Evolutionary conservation across 306 rosid species (phyloP).

Genomic region (Fragaria iinumae): DNA sequence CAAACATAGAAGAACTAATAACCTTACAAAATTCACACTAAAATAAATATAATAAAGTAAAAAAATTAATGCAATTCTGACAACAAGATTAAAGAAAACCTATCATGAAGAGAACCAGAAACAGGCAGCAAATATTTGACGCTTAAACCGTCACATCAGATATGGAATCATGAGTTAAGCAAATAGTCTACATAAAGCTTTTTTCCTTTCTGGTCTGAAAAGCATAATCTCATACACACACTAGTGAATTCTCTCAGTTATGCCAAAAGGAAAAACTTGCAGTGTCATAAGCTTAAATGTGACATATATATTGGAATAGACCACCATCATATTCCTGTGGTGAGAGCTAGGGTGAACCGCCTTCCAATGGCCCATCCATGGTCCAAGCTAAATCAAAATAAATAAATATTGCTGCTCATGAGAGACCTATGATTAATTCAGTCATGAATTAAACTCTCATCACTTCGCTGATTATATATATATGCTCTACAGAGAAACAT

Average conservation of each 20-base stretch:
- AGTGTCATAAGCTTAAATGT: not conserved
- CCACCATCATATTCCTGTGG: not conserved
- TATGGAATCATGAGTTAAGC: not conserved
- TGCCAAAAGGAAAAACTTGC: not conserved
- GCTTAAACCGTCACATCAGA: not conserved
- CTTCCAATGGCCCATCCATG: not conserved
- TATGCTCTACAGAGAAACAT: not conserved
- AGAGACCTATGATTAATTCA: not conserved
- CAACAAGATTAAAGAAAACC: not conserved
- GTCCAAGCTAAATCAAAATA: constrained; percentile 5
- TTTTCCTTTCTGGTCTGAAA: not conserved
- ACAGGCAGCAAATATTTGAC: not conserved
- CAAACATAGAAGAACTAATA: not conserved
- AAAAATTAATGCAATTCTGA: not conserved
- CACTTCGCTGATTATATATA: not conserved
- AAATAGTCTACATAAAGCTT: not conserved
- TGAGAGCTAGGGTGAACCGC: not conserved
- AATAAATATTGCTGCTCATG: not conserved
- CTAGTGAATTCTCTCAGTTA: not conserved
- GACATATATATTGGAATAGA: not conserved
- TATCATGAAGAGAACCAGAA: not conserved
- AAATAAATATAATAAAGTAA: not conserved
- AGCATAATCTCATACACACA: not conserved
- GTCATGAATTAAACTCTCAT: constrained; percentile 5
- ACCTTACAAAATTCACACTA: not conserved